phyloP scores from a whole-genome alignment of 306 rosid genomes.

The Quercus wislizeni region DNA sequence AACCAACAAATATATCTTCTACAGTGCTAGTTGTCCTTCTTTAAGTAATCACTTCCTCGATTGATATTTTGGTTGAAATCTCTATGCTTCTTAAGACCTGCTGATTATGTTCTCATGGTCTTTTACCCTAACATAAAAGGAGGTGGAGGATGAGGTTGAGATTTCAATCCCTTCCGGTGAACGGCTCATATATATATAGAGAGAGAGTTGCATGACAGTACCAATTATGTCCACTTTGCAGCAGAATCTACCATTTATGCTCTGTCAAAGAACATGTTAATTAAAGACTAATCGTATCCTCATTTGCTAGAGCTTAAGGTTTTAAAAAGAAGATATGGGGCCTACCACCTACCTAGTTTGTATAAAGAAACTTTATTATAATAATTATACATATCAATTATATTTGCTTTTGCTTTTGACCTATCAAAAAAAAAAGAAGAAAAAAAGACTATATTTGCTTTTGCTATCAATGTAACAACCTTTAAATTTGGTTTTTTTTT shows the following conservation, averaged over 20 bases:
- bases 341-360: neutral
- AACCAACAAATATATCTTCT: no score
- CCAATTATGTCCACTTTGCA: neutral
- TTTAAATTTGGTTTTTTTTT: neutral
- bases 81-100: neutral
- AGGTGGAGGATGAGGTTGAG: no score
- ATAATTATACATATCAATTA: neutral
- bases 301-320: neutral
- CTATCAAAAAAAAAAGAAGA: no score
- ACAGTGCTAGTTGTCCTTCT: no score
- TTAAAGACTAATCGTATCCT: neutral
- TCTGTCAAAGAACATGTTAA: neutral
- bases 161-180: no score
- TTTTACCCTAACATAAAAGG: no score
- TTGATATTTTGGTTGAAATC: neutral
- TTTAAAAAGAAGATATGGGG: neutral
- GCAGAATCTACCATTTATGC: neutral
- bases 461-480: neutral
- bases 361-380: neutral
- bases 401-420: neutral
- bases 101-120: neutral
- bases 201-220: neutral
- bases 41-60: neutral
- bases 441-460: neutral
- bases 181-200: neutral